A percentile compares a stretch with the other conserved stretches of the same genome.
Evolutionary conservation across 1,139 yeast species (phyloP).

Genomic region (Sugiyamaella xylanicola): DNA sequence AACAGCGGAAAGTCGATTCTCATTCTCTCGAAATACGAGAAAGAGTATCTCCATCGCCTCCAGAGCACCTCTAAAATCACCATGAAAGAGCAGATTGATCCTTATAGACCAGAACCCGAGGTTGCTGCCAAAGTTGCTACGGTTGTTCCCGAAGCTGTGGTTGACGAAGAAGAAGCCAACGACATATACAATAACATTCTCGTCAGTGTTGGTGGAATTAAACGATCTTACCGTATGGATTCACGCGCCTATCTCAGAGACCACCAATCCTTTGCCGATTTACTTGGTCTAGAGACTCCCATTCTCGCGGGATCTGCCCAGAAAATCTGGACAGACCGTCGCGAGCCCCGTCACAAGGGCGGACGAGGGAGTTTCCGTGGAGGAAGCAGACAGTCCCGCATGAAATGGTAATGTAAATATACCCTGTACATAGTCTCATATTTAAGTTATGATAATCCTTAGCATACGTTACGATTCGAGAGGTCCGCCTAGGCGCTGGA

Average conservation of each 20-base stretch:
- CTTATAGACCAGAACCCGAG: constrained; percentile 24
- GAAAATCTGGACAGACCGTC: constrained; percentile 22
- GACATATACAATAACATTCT: constrained; percentile 24
- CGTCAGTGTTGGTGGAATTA: constrained; percentile 20
- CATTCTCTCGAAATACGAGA: constrained; percentile 36
- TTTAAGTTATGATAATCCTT: neutral
- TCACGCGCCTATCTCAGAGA: constrained; percentile 20
- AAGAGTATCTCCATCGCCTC: constrained; percentile 31
- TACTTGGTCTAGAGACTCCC: constrained; percentile 25
- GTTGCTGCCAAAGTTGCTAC: constrained; percentile 20
- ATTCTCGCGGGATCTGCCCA: constrained; percentile 22
- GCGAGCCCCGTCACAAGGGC: constrained; percentile 10
- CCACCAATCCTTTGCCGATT: constrained; percentile 18
- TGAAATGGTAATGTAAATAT: constrained; percentile 24
- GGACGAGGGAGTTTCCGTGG: constrained; percentile 26
- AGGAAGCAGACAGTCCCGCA: constrained; percentile 20
- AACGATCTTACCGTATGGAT: constrained; percentile 20
- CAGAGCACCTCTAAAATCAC: constrained; percentile 28
- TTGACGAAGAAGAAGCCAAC: constrained; percentile 25
- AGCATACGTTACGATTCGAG: too few relatives aligned
- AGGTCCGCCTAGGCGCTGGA: too few relatives aligned
- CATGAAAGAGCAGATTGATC: constrained; percentile 24
- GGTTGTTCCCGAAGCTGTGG: constrained; percentile 18
- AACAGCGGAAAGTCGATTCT: constrained; percentile 57
- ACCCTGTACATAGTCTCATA: neutral